phyloP scores from a whole-genome alignment of 306 rosid genomes.

The Rubus idaeus region DNA sequence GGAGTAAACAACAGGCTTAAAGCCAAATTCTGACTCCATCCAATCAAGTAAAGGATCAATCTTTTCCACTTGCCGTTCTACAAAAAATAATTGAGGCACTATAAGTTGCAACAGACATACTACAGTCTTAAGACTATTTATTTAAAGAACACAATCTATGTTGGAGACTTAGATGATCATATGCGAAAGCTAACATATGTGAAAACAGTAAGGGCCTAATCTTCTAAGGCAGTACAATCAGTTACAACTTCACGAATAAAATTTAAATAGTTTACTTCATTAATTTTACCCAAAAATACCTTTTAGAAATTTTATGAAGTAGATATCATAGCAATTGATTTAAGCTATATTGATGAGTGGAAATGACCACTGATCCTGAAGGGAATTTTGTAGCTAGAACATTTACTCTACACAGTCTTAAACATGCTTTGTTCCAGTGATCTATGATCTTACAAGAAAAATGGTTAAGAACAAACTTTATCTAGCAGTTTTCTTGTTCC shows the following conservation, averaged over 20 bases:
- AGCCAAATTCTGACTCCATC: slow-evolving; percentile 81
- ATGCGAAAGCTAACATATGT: neutral
- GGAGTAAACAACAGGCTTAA: slow-evolving; percentile 69
- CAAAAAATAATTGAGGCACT: slow-evolving; percentile 19
- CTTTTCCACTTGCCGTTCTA: slow-evolving; percentile 83
- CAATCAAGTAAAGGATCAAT: slow-evolving; percentile 78
- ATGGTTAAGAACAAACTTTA: neutral
- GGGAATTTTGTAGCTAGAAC: neutral
- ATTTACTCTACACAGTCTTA: neutral
- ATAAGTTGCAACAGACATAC: slow-evolving; percentile 11
- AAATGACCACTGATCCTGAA: neutral
- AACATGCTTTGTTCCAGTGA: neutral
- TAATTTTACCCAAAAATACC: neutral
- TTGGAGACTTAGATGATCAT: neutral
- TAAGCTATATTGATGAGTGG: neutral
- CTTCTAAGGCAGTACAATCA: neutral
- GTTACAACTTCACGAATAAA: neutral
- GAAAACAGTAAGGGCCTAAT: neutral
- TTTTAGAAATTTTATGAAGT: neutral
- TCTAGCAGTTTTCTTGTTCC: neutral
- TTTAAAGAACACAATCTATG: neutral
- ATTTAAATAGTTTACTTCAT: too few relatives aligned
- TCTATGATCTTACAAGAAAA: neutral
- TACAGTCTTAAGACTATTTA: neutral
- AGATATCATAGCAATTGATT: neutral